Percentiles rank a stretch among this genome's conserved stretches.
phyloP scores from a whole-genome alignment of 2,329 filamentous ascomycete genomes.

The Claviceps capensis region DNA sequence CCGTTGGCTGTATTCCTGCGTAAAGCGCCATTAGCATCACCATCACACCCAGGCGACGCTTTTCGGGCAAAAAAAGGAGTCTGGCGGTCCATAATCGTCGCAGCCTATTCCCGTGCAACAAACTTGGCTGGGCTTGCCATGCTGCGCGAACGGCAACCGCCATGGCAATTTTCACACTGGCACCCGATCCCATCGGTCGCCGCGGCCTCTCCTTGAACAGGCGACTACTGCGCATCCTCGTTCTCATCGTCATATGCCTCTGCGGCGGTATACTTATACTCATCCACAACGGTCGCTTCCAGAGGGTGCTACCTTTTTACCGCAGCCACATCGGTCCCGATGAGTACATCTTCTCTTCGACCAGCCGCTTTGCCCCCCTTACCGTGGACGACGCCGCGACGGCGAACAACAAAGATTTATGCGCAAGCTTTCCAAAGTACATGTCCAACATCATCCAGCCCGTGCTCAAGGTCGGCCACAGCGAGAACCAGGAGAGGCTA shows the following conservation, averaged over 20 bases:
- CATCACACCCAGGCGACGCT: no score
- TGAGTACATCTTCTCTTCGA: conserved; percentile 16
- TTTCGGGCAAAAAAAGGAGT: no score
- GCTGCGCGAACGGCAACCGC: not conserved
- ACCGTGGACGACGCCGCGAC: conserved; percentile 11
- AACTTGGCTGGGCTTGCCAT: not conserved
- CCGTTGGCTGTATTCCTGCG: no score
- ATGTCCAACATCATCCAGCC: conserved; percentile 18
- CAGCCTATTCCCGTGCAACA: not conserved
- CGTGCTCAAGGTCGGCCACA: conserved; percentile 21
- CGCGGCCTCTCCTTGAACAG: conserved; percentile 15
- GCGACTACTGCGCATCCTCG: conserved; percentile 17
- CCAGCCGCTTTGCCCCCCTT: conserved; percentile 18
- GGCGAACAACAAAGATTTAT: conserved; percentile 15
- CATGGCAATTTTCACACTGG: conserved; percentile 2
- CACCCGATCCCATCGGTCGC: conserved; percentile 4
- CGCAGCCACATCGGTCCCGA: conserved; percentile 13
- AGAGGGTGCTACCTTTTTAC: conserved; percentile 7
- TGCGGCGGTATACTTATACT: conserved; percentile 7
- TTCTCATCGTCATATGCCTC: conserved; percentile 12
- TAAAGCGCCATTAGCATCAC: no score
- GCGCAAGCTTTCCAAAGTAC: conserved; percentile 19
- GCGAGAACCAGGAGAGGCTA: conserved; percentile 10
- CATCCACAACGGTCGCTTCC: not conserved
- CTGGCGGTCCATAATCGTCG: not conserved